A percentile compares a stretch with the other conserved stretches of the same genome.
These are phyloP conservation scores for Phylloporus sp. DNA, from an alignment of 1,284 basidiomycete genomes.

Conservation along the genomic window DNA sequence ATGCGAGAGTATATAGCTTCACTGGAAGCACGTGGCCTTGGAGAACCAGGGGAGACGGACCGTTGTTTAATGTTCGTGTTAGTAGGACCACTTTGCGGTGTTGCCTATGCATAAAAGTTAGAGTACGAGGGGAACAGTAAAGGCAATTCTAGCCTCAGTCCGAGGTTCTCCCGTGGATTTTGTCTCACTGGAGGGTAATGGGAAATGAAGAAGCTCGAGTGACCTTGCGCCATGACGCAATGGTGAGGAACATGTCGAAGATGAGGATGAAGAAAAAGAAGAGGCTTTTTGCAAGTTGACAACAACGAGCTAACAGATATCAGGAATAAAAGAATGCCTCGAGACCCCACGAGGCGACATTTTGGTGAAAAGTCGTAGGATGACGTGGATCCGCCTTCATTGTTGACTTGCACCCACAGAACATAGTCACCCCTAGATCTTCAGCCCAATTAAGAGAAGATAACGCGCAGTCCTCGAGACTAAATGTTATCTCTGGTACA, in stretches of 20 bases:
- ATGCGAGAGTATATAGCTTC: too few species aligned
- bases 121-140: slow-evolving; percentile 32
- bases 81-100: neutral
- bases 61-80: neutral
- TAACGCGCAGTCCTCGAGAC: neutral
- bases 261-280: slow-evolving; percentile 33
- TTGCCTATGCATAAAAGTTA: neutral
- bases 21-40: too few species aligned
- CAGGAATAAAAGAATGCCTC: slow-evolving; percentile 18
- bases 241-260: slow-evolving; percentile 7
- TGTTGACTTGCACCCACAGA: too few species aligned
- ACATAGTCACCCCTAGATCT: too few species aligned
- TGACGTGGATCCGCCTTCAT: too few species aligned
- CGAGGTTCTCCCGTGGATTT: slow-evolving; percentile 9
- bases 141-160: slow-evolving; percentile 8
- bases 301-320: slow-evolving; percentile 34
- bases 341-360: neutral
- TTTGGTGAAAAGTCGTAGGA: too few species aligned
- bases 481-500: neutral
- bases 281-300: slow-evolving; percentile 32
- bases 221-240: neutral
- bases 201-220: slow-evolving; percentile 24
- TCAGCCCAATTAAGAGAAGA: neutral
- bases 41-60: neutral
- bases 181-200: slow-evolving; percentile 20